A percentile compares a stretch with the other conserved stretches of the same genome.
These are phyloP conservation scores for Hygrocybe punicea DNA, from an alignment of 768 basidiomycete species.

Conservation along the genomic window DNA sequence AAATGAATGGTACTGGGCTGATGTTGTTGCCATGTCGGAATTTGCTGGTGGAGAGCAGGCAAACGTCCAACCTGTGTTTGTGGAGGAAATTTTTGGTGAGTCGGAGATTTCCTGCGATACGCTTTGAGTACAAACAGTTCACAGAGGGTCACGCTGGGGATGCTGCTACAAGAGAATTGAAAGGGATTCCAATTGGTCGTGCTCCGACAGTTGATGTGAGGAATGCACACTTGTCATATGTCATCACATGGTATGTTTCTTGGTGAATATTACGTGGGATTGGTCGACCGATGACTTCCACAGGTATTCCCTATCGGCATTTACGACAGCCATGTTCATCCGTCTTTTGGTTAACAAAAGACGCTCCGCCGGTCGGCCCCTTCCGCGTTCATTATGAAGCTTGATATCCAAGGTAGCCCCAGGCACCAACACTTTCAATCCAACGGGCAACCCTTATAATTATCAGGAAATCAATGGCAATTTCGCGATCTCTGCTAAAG, in stretches of 20 bases:
- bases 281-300: background rate
- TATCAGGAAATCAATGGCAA: too few species aligned
- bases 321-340: constrained; percentile 81
- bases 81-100: constrained; percentile 91
- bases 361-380: constrained; percentile 44
- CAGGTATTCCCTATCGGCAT: constrained; percentile 87
- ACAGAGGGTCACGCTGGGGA: constrained; percentile 85
- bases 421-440: background rate
- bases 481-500: too few species aligned
- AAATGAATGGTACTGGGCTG: constrained; percentile 91
- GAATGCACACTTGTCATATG: constrained; percentile 93
- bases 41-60: constrained; percentile 68
- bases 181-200: constrained; percentile 84
- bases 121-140: constrained; percentile 3
- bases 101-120: background rate
- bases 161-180: constrained; percentile 51
- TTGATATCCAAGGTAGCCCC: background rate
- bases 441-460: too few species aligned
- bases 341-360: constrained; percentile 59
- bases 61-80: constrained; percentile 79
- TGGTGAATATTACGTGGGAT: background rate
- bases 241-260: constrained; percentile 78
- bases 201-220: constrained; percentile 80
- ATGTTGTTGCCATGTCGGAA: constrained; percentile 76
- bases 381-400: constrained; percentile 49